These are phyloP conservation scores for Suillus luteus DNA, from an alignment of 768 basidiomycete species.

Conservation along the genomic window DNA sequence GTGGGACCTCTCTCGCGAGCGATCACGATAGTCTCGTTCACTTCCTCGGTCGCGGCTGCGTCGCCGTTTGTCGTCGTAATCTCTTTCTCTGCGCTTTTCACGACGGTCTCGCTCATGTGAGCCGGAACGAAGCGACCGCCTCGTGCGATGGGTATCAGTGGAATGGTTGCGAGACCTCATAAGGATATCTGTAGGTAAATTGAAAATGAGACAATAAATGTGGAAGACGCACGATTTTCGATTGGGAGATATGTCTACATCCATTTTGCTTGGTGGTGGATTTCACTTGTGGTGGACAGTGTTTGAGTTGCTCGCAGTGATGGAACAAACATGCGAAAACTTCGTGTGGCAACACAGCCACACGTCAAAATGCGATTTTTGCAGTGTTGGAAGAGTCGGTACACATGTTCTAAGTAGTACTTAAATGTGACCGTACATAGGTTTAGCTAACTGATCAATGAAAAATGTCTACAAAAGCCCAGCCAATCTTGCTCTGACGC, in stretches of 20 bases:
- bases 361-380: slow-evolving; percentile 26
- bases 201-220: not conserved
- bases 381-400: no score
- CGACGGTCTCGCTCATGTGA: slow-evolving; percentile 59
- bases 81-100: slow-evolving; percentile 52
- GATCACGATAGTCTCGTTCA: slow-evolving; percentile 48
- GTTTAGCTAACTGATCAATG: not conserved
- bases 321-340: slow-evolving; percentile 37
- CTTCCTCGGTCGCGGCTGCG: slow-evolving; percentile 64
- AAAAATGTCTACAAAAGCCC: slow-evolving; percentile 34
- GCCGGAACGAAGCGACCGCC: slow-evolving; percentile 69
- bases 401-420: not conserved
- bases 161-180: slow-evolving; percentile 71
- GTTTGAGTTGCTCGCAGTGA: slow-evolving; percentile 11
- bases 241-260: slow-evolving; percentile 61
- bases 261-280: slow-evolving; percentile 59
- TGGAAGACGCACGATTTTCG: slow-evolving; percentile 56
- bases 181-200: slow-evolving; percentile 11
- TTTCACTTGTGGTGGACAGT: slow-evolving; percentile 20
- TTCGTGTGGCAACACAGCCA: slow-evolving; percentile 25
- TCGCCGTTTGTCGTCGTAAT: slow-evolving; percentile 61
- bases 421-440: slow-evolving; percentile 4
- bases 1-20: slow-evolving; percentile 54
- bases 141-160: slow-evolving; percentile 73
- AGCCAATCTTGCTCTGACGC: slow-evolving; percentile 53